phyloP scores from a whole-genome alignment of 345 rosid species.

The Nasturtium officinale region DNA sequence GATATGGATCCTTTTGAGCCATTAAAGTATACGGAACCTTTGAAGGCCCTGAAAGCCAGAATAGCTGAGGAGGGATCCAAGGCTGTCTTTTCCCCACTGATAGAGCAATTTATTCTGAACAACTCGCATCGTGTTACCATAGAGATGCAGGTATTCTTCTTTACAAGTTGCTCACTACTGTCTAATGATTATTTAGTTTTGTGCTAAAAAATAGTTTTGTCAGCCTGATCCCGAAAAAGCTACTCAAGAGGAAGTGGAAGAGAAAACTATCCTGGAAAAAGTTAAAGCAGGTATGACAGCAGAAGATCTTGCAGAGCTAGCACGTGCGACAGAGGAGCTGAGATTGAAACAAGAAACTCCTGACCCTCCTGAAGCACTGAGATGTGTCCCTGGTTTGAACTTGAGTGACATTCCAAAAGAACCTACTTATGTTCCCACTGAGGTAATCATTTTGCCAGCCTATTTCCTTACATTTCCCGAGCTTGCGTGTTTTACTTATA shows the following conservation, averaged over 20 bases:
- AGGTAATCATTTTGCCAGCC: constrained; percentile 52
- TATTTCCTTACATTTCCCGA: constrained; percentile 7
- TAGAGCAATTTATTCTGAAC: constrained; percentile 81
- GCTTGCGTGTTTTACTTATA: constrained; percentile 9
- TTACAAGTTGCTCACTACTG: constrained; percentile 13
- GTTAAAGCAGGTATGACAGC: constrained; percentile 81
- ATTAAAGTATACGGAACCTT: constrained; percentile 83
- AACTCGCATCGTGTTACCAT: constrained; percentile 86
- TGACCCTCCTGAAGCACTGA: constrained; percentile 90
- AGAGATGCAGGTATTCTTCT: constrained; percentile 81
- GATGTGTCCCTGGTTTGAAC: constrained; percentile 77
- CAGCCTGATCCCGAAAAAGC: constrained; percentile 96
- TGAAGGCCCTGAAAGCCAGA: constrained; percentile 73
- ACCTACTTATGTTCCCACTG: constrained; percentile 71
- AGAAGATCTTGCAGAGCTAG: constrained; percentile 93
- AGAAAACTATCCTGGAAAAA: constrained; percentile 68
- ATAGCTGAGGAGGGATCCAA: constrained; percentile 85
- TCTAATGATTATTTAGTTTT: constrained; percentile 14
- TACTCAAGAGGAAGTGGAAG: constrained; percentile 80
- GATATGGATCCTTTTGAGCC: constrained; percentile 98
- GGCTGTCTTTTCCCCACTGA: constrained; percentile 91
- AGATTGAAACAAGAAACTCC: constrained; percentile 93
- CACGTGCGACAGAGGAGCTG: constrained; percentile 82
- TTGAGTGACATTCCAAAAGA: constrained; percentile 85
- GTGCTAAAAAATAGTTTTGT: constrained; percentile 34